Conservation (phyloP, 1,284 basidiomycete genomes). For the Leccinum solheimii region DNA sequence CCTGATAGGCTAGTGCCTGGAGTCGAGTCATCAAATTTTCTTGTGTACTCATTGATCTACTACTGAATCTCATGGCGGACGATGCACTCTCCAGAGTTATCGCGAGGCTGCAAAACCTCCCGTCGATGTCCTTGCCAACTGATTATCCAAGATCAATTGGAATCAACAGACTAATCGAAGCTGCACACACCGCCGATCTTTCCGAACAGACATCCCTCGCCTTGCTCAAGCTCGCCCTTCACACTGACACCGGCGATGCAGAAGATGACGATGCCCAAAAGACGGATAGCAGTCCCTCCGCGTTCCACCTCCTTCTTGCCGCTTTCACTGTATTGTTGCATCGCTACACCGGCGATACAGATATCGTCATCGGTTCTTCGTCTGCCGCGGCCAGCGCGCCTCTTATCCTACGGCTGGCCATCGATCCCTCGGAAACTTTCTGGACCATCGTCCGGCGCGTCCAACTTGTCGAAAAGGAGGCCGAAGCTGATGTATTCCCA, state of each 20-base stretch:
- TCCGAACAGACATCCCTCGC: slow-evolving; percentile 68
- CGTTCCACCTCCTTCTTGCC: slow-evolving; percentile 90
- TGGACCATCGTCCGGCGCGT: slow-evolving; percentile 89
- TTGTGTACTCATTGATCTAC: not conserved
- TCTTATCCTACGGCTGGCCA: slow-evolving; percentile 80
- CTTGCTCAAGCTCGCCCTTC: slow-evolving; percentile 77
- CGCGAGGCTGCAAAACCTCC: slow-evolving; percentile 70
- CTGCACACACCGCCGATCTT: slow-evolving; percentile 67
- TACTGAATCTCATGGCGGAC: slow-evolving; percentile 34
- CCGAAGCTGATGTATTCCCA: slow-evolving; percentile 81
- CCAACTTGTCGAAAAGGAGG: slow-evolving; percentile 84
- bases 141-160: slow-evolving; percentile 91
- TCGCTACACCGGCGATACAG: slow-evolving; percentile 95
- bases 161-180: slow-evolving; percentile 75
- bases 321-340: slow-evolving; percentile 92
- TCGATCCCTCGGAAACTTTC: slow-evolving; percentile 89
- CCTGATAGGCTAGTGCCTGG: not conserved
- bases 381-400: slow-evolving; percentile 79
- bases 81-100: slow-evolving; percentile 55
- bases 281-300: slow-evolving; percentile 62
- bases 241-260: slow-evolving; percentile 55
- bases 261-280: slow-evolving; percentile 52
- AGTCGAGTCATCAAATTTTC: slow-evolving; percentile 11
- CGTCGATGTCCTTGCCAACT: slow-evolving; percentile 91
- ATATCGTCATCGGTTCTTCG: slow-evolving; percentile 91